Evolutionary conservation across 768 basidiomycete genomes (phyloP).

Genomic region (Boletus speciosus): DNA sequence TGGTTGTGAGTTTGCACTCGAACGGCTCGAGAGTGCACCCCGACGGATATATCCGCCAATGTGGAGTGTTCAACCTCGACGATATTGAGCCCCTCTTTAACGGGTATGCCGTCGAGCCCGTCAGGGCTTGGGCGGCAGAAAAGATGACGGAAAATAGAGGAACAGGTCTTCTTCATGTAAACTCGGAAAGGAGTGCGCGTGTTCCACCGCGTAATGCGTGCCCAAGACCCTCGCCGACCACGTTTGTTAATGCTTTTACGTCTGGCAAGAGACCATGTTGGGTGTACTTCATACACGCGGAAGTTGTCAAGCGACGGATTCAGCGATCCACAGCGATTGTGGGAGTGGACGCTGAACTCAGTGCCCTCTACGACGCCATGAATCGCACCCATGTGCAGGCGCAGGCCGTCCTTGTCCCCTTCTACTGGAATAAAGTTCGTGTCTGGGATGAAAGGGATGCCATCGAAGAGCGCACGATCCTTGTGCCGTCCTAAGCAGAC

Average conservation of each 20-base stretch:
- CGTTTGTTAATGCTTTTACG: slow-evolving; percentile 33
- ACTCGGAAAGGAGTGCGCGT: slow-evolving; percentile 53
- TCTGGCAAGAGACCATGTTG: slow-evolving; percentile 57
- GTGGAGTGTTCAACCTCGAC: slow-evolving; percentile 42
- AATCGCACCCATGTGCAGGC: slow-evolving; percentile 54
- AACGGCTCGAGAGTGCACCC: slow-evolving; percentile 37
- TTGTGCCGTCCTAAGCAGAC: slow-evolving; percentile 48
- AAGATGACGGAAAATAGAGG: slow-evolving; percentile 47
- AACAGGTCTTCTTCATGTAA: slow-evolving; percentile 45
- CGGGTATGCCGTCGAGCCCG: slow-evolving; percentile 29
- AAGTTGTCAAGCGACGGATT: slow-evolving; percentile 52
- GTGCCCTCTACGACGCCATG: slow-evolving; percentile 65
- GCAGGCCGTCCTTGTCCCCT: slow-evolving; percentile 39
- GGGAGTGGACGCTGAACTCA: slow-evolving; percentile 57
- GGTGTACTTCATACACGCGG: slow-evolving; percentile 49
- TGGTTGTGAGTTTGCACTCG: slow-evolving; percentile 46
- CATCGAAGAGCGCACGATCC: slow-evolving; percentile 51
- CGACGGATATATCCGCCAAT: slow-evolving; percentile 51
- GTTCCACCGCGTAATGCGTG: slow-evolving; percentile 52
- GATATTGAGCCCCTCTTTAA: slow-evolving; percentile 43
- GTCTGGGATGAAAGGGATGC: slow-evolving; percentile 53
- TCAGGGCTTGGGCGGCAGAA: slow-evolving; percentile 33
- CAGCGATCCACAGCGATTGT: slow-evolving; percentile 56
- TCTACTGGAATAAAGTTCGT: slow-evolving; percentile 44
- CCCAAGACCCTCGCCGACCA: slow-evolving; percentile 50